phyloP scores from a whole-genome alignment of 2,329 filamentous ascomycete species.

The Trichoderma atroviride region DNA sequence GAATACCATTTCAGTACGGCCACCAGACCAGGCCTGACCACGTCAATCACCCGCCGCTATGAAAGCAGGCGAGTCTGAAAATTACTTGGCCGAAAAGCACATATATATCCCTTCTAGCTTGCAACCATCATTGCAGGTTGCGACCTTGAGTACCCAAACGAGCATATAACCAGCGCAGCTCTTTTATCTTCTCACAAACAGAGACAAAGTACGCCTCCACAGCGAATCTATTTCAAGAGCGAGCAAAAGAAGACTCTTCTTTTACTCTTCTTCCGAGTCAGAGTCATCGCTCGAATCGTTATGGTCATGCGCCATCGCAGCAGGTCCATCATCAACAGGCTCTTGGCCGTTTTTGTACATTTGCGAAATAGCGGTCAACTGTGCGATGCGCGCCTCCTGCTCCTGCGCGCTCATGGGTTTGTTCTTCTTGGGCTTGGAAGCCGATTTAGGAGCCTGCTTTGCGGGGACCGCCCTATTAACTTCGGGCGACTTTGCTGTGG shows the following conservation, averaged over 20 bases:
- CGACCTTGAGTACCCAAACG: slow-evolving; percentile 2
- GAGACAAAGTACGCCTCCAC: neutral
- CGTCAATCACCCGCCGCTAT: neutral
- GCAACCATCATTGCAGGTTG: neutral
- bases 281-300: slow-evolving; percentile 48
- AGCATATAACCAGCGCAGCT: slow-evolving; percentile 1
- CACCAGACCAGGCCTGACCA: neutral
- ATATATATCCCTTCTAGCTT: neutral
- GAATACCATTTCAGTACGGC: neutral
- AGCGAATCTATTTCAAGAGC: neutral
- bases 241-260: neutral
- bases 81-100: slow-evolving; percentile 15
- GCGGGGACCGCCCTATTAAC: slow-evolving; percentile 35
- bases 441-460: slow-evolving; percentile 38
- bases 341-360: slow-evolving; percentile 44
- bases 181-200: neutral
- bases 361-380: slow-evolving; percentile 58
- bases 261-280: slow-evolving; percentile 52
- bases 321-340: slow-evolving; percentile 35
- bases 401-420: slow-evolving; percentile 74
- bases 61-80: neutral
- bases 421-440: slow-evolving; percentile 67
- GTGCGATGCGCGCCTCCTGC: slow-evolving; percentile 66
- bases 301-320: slow-evolving; percentile 35
- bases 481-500: slow-evolving; percentile 38